Percentiles rank a stretch among this genome's conserved stretches.
phyloP scores from a whole-genome alignment of 208 protist species.

The Trypanosoma theileri region DNA sequence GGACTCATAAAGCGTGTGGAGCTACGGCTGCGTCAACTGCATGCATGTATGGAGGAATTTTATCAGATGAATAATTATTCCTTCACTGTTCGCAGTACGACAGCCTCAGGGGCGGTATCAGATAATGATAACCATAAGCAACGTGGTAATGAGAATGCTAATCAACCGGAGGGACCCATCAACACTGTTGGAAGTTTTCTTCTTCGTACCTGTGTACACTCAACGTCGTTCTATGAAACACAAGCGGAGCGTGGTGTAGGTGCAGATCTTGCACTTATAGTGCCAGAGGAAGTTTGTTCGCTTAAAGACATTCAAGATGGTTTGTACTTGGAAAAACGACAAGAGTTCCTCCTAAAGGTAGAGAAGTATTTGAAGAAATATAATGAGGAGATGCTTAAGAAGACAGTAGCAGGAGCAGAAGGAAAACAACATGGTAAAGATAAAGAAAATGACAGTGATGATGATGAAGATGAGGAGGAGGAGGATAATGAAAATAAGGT shows the following conservation, averaged over 20 bases:
- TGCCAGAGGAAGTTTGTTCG: constrained; percentile 60
- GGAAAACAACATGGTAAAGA: not conserved
- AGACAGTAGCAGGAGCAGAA: constrained; percentile 5
- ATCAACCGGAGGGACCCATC: constrained; percentile 37
- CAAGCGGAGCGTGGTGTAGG: constrained; percentile 62
- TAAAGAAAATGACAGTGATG: constrained; percentile 8
- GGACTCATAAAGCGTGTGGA: constrained; percentile 67
- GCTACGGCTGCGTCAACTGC: constrained; percentile 68
- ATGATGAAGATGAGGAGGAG: not conserved
- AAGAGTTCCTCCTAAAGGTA: constrained; percentile 62
- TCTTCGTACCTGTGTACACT: constrained; percentile 72
- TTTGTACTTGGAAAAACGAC: constrained; percentile 65
- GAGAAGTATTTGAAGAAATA: constrained; percentile 46
- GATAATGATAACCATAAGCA: constrained; percentile 29
- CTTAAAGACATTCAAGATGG: constrained; percentile 67
- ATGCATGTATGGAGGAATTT: constrained; percentile 59
- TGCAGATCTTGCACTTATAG: constrained; percentile 67
- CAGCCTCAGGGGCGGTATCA: not conserved
- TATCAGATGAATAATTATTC: constrained; percentile 59
- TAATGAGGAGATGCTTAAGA: constrained; percentile 6
- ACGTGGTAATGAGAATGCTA: constrained; percentile 9
- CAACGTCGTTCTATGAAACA: constrained; percentile 53
- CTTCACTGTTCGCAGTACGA: constrained; percentile 6
- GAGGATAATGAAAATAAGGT: constrained; percentile 13
- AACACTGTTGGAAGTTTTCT: constrained; percentile 75